These are phyloP conservation scores for Dactylellina haptotyla DNA, from an alignment of 2,329 filamentous ascomycete genomes.

Conservation along the genomic window DNA sequence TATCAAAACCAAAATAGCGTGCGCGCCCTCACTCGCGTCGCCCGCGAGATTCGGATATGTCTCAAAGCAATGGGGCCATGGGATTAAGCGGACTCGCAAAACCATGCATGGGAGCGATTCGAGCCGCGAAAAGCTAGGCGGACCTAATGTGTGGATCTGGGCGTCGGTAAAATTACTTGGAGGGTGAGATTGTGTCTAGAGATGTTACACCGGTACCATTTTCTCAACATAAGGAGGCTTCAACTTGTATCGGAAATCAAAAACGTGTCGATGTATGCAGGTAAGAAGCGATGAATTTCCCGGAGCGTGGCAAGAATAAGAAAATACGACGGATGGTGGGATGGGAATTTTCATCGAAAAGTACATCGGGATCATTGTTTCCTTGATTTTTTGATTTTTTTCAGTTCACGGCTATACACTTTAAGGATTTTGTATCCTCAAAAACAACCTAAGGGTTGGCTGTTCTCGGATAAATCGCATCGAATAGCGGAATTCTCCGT, in stretches of 20 bases:
- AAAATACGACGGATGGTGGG: conserved; percentile 13
- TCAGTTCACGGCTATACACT: neutral
- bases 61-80: conserved; percentile 16
- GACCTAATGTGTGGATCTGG: conserved; percentile 13
- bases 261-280: conserved; percentile 15
- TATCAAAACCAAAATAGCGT: conserved; percentile 4
- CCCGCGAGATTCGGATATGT: conserved; percentile 21
- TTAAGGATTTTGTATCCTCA: neutral
- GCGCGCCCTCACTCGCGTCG: too few species aligned
- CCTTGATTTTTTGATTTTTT: neutral
- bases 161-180: conserved; percentile 11
- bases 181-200: neutral
- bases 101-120: conserved; percentile 25
- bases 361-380: neutral
- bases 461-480: conserved; percentile 20
- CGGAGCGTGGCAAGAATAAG: conserved; percentile 35
- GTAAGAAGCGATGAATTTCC: conserved; percentile 22
- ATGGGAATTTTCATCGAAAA: conserved; percentile 19
- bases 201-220: conserved; percentile 15
- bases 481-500: conserved; percentile 10
- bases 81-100: conserved; percentile 22
- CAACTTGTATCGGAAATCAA: neutral
- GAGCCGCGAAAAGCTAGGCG: conserved; percentile 24
- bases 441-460: conserved; percentile 4
- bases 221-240: neutral